Base-by-base conservation (phyloP, 495 filamentous ascomycete genomes). In the Lepraria neglecta region DNA sequence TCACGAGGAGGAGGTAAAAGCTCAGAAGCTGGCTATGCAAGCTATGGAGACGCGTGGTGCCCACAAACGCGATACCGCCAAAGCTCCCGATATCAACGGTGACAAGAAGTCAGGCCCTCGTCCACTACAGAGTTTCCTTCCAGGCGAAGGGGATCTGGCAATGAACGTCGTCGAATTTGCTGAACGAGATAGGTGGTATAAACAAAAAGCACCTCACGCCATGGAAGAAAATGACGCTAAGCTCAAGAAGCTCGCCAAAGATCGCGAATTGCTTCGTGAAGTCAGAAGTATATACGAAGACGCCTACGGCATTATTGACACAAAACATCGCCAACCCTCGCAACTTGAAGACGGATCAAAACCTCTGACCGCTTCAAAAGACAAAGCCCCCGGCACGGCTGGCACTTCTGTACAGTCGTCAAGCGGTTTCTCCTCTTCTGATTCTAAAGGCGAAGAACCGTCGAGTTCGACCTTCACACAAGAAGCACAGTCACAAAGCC, bases 221-320 rank as follows among this genome's bases (percentile, higher is more conserved):
- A 24, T 61, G 19, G 57, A 55, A 19, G 61, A 62, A 40, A 64
- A 67, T 47, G 61, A 71, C 24, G 50, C 50, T 42, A 65, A 67
- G 58, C 50, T 65, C 27, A 56, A 63, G 62, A 59, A 68, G 56
- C 50, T 67, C 31, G 65, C 65, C 11, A 52, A 60, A 9, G 74
- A 77, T 45, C 64, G 67, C 38, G 66, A 64, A 14, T 67, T 80
- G 19, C 63, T 73, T n/a, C 64, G 68, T 35, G 74, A 77, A 53
- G 65, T 80, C 28, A 70, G 71, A 48, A 67, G 59, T 21, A 77
- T 79, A 40, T 79, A 80, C 64, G 78, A 80, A 65, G 68, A 76
- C 19, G 57, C 54, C 30, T 80, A 78, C 54, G 78, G 78, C 10
- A 69, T 59, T 1, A 78, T 79, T 58, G 75, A 77, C 64, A 64